phyloP scores from a whole-genome alignment of 345 rosid genomes.

The Odontarrhena argentea region DNA sequence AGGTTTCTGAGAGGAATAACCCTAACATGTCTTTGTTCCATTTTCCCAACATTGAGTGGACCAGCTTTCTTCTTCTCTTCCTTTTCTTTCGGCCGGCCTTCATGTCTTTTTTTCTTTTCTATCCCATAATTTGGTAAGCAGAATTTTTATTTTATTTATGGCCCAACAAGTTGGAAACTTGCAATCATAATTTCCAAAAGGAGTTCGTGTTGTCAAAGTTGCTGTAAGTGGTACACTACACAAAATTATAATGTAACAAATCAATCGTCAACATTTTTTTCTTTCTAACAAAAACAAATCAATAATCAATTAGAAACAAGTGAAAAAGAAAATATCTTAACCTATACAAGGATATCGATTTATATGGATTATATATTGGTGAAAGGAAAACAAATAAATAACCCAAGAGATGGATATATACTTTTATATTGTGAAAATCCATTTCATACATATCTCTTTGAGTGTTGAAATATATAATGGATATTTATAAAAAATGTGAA shows the following conservation, averaged over 20 bases:
- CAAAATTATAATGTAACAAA: background rate
- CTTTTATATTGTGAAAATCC: too few species aligned
- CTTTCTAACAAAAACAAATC: too few species aligned
- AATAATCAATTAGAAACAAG: too few species aligned
- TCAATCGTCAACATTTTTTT: background rate
- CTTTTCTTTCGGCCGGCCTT: background rate
- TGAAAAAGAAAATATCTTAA: too few species aligned
- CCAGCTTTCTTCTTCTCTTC: constrained; percentile 19
- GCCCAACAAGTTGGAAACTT: background rate
- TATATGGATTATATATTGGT: too few species aligned
- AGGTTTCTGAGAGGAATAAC: constrained; percentile 18
- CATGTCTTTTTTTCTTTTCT: background rate
- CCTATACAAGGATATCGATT: too few species aligned
- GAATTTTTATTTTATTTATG: constrained; percentile 1
- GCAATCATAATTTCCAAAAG: background rate
- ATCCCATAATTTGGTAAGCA: background rate
- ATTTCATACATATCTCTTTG: too few species aligned
- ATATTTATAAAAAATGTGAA: too few species aligned
- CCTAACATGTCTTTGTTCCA: constrained; percentile 16
- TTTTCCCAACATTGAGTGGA: constrained; percentile 26
- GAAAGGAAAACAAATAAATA: too few species aligned
- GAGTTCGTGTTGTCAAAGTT: background rate
- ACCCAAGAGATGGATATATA: too few species aligned
- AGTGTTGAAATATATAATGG: too few species aligned
- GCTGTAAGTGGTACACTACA: background rate